Base-by-base conservation (phyloP, 139 green algal species). In the Chara braunii region DNA sequence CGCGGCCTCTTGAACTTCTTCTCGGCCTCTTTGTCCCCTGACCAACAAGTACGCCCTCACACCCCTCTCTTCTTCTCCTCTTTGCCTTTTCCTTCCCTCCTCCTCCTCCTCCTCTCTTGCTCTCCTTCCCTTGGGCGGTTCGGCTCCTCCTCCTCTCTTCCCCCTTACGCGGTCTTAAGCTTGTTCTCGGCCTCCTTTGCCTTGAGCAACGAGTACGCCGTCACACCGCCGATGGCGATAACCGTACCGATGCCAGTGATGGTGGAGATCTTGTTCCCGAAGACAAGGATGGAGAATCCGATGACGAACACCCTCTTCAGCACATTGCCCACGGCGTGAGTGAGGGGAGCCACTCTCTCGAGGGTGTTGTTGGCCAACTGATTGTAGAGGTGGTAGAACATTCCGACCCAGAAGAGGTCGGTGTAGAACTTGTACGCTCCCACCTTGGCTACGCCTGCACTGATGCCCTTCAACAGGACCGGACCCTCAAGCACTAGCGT, bases 341-440 rank as follows among this genome's bases (percentile, higher is more conserved):
- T 94, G 62, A 99, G 90, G 9, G 93, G 92, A 54, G 78, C 88
- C 34, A 99, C 91, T 56, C 90, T 86, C 34, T 86, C 78, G 68
- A 99, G 84, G 2, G 92, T 95, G 85, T 98, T 96, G 84, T 94
- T 97, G 5, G 92, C 92, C 80, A 97, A 95, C 87, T 95, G 89
- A 80, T 99, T 99, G 88, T 99, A 99, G 52, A 98, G 70, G 75
- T 99, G 93, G 82, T 99, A 99, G 62, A 97, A 86, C 66, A 98
- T 77, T 37, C 93, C 93, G 0, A 97, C 91, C 23, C 69, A 75
- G 37, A 89, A 65, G 35, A 99, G 84, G 52, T 88, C 75, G 2
- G 44, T 75, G 74, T 87, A 88, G 80, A 99, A 97, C 40, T 85
- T 83, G 34, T 58, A 45, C 18, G 79, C 60, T 43, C 88, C 87